phyloP scores from a whole-genome alignment of 805 yeast species.

The Saccharomycopsis javanensis region DNA sequence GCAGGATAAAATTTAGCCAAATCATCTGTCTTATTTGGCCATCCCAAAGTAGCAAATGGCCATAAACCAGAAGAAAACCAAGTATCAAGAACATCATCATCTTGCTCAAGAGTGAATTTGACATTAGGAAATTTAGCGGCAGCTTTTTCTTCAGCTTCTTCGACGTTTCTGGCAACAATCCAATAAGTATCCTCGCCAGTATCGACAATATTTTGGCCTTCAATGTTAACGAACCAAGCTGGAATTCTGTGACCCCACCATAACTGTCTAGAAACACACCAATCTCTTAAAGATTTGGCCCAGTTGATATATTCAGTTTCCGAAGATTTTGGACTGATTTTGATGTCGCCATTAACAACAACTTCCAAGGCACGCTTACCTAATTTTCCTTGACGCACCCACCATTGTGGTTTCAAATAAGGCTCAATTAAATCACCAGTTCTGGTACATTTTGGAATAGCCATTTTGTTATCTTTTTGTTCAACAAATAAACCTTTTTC shows the following conservation, averaged over 20 bases:
- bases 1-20: slow-evolving; percentile 75
- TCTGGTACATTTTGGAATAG: slow-evolving; percentile 88
- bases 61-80: slow-evolving; percentile 98
- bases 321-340: slow-evolving; percentile 78
- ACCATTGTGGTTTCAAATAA: slow-evolving; percentile 96
- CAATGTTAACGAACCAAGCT: slow-evolving; percentile 76
- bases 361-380: slow-evolving; percentile 82
- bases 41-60: slow-evolving; percentile 95
- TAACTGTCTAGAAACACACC: slow-evolving; percentile 94
- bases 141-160: slow-evolving; percentile 84
- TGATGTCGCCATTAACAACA: slow-evolving; percentile 71
- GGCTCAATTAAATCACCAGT: slow-evolving; percentile 98
- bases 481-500: slow-evolving; percentile 66
- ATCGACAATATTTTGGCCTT: slow-evolving; percentile 43
- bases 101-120: slow-evolving; percentile 76
- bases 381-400: slow-evolving; percentile 88
- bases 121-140: slow-evolving; percentile 56
- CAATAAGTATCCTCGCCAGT: slow-evolving; percentile 65
- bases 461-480: slow-evolving; percentile 92
- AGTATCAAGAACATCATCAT: slow-evolving; percentile 96
- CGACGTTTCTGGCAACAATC: slow-evolving; percentile 80
- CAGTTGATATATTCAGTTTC: slow-evolving; percentile 92
- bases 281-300: slow-evolving; percentile 93
- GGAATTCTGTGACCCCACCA: slow-evolving; percentile 99
- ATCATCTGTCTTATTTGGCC: slow-evolving; percentile 80